Evolutionary conservation across 768 basidiomycete species (phyloP), one percentile per base, ranked within the genome.

Genomic region (Tubosaeta sp.): DNA sequence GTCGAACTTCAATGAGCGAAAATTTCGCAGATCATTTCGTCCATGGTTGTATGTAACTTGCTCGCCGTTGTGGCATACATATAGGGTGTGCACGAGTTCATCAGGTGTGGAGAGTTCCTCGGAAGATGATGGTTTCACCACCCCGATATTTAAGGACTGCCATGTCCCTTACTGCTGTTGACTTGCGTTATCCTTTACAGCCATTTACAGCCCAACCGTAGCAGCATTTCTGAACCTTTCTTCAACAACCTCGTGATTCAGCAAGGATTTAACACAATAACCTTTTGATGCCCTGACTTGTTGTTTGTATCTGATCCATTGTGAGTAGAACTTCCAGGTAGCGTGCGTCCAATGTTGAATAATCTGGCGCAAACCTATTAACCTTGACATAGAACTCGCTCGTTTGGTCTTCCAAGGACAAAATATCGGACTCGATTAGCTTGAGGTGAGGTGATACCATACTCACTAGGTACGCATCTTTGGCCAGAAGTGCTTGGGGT

Each of bases 41-140:
- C 39, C 39, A 41, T 22, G 39, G 22, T 41, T 41, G 39, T 41
- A 41, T 41, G 39, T 12, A 22, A 25, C 39, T 41, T 41, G 22
- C 39, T 41, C 11, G 39, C 22, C 12, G 39, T 41, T 19, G 19
- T 41, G 22, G 22, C 39, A 41, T 41, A 41, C 39, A 41, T 41
- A 41, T 41, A 22, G 22, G 22, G 38, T 39, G 34, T 43, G 29
- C 25, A 19, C 12, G 22, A 19, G 19, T 5, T 14, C 50, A 22
- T 41, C 57, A 5, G 43, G 43, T 5, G 43, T 46, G 19, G 50
- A 31, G 37, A 31, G 17, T 37, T 32, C 48, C 16, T 37, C 14
- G 12, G 44, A 58, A 14, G 56, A 56, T 16, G 60, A 52, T 25
- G 53, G 53, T 45, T 56, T 48, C 42, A 56, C 48, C 16, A 50